Evolutionary conservation across 208 protist species (phyloP), one percentile per base, ranked within the genome.

Genomic region (Leishmania tropica): DNA sequence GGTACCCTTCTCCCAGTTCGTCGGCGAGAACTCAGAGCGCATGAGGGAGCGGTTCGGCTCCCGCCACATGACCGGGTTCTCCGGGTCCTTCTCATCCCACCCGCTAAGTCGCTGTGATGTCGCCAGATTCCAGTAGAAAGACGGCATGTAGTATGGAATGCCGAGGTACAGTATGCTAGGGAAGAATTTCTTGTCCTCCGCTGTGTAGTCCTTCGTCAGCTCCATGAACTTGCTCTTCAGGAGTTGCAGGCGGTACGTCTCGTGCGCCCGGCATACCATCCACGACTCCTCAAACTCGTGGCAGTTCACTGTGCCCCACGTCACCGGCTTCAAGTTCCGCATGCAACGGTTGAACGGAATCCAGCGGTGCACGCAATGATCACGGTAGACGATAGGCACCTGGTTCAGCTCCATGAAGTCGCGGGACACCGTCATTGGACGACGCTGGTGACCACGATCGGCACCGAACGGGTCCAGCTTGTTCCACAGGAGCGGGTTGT

Each of bases 221-320:
- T 96, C 90, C 90, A 97, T 97, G 79, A 96, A 97, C 82, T 96
- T 96, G 80, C 80, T 88, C 87, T 97, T 97, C 76, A 97, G 88
- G 15, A 97, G 87, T 88, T 97, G 88, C 85, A 95, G 91, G 62
- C 95, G 90, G 79, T 97, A 97, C 48, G 86, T 92, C 84, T 97
- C 95, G 81, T 96, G 95, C 6, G 93, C 88, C 72, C 93, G 91
- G 85, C 95, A 97, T 74, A 97, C 80, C 89, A 96, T 91, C 92
- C 95, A 97, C 53, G 95, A 71, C 80, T 96, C 92, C 80, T 96
- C 92, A 70, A 97, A 97, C 87, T 97, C 93, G 88, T 96, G 92
- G 87, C 95, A 97, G 85, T 96, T 96, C 28, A 88, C 84, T 15
- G 95, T 97, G 56, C 91, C 95, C 89, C 89, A 96, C 65, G 93